Base-by-base conservation (phyloP, 2,329 filamentous ascomycete species). In the Epichloe coenophiala region DNA sequence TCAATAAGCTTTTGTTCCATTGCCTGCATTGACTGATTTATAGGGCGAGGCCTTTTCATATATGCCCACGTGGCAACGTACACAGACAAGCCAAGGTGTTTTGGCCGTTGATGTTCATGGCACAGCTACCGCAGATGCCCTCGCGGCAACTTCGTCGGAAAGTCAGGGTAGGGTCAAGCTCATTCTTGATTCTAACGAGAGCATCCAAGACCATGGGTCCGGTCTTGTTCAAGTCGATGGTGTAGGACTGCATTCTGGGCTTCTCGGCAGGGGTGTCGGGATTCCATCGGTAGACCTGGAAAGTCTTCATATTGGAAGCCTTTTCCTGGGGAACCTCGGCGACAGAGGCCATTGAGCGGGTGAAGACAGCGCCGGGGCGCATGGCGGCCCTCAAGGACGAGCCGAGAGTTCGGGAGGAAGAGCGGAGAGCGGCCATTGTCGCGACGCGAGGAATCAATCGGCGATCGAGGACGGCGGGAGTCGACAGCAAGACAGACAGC, bases 101-200 rank as follows among this genome's bases (percentile, higher is more conserved):
- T 64, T 94, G 86, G 68, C 93, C 93, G 69, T 97, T 94, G 68
- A 98, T 97, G 78, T 98, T 98, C 93, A 98, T 98, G 59, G 93
- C 93, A 68, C 93, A 98, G 71, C 88, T 95, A 59, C 93, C 93
- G 67, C 93, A 98, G 64, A 98, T 98, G 61, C 93, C 93, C 79
- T 98, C 93, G 72, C 93, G 80, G 75, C 93, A 98, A 70, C 87
- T 94, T 69, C 93, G 75, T 67, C 93, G 81, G 78, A 98, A 98
- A 50, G 93, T 97, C 63, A 98, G 72, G 44, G 93, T 97, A 48
- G 93, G 89, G 70, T 98, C 93, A 56, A 95, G 72, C 79, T 98
- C 93, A 71, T 98, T 98, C 86, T 98, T 98, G 73, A 98, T 96
- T 62, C 91, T 79, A 69, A 98, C 93, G 62, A 98, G 75, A 51